Evolutionary conservation across 75 land plant genomes (phyloP).

Genomic region (Picea glauca): DNA sequence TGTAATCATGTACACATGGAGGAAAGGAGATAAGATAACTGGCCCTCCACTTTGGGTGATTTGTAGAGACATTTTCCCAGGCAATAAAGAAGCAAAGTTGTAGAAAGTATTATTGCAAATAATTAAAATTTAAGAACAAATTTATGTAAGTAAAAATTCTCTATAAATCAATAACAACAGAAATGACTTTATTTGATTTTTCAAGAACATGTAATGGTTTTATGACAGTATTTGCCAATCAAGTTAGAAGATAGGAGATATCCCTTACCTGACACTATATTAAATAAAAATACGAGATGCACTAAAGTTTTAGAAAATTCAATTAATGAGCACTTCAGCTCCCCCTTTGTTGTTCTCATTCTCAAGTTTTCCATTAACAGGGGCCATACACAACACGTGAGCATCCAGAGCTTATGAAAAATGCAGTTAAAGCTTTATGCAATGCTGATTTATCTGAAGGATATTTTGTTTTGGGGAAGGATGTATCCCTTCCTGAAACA

Average conservation of each 20-base stretch:
- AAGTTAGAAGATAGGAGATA: no score
- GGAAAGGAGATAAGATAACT: no score
- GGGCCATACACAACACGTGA: slow-evolving; percentile 46
- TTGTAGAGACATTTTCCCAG: no score
- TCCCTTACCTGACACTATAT: not conserved
- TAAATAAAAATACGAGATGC: not conserved
- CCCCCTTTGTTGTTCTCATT: not conserved
- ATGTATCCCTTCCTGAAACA: slow-evolving; percentile 85
- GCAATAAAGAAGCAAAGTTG: no score
- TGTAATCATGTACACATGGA: no score
- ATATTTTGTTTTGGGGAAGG: slow-evolving; percentile 40
- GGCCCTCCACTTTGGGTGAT: no score
- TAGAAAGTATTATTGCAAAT: no score
- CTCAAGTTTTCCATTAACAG: slow-evolving; percentile 20
- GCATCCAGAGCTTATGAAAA: slow-evolving; percentile 55
- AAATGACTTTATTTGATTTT: not conserved
- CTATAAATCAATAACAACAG: no score
- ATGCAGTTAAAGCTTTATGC: slow-evolving; percentile 82
- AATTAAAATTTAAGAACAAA: no score
- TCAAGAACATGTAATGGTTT: not conserved
- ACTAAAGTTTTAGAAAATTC: not conserved
- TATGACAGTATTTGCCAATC: no score
- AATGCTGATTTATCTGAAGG: slow-evolving; percentile 75
- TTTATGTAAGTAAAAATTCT: no score
- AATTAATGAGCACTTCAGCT: slow-evolving; percentile 58